A percentile compares a stretch with the other conserved stretches of the same genome.
Conservation (phyloP, 768 basidiomycete species). For the Naganishia kalamii region DNA sequence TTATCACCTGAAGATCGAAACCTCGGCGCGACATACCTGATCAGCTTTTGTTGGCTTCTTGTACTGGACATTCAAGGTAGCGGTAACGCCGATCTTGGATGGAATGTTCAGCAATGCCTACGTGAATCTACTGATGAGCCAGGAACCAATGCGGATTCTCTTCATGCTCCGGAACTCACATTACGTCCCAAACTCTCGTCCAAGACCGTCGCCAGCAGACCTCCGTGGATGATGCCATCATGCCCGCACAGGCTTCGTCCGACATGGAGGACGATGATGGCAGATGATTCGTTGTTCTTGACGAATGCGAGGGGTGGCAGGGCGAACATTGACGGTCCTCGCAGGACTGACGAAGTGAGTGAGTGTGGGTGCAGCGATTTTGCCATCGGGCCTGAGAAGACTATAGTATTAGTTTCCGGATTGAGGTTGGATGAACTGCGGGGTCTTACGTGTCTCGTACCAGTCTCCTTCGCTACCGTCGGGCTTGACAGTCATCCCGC, state of each 20-base stretch:
- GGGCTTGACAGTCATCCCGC: slow-evolving; percentile 45
- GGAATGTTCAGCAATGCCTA: slow-evolving; percentile 82
- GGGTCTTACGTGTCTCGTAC: slow-evolving; percentile 45
- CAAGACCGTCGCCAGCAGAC: slow-evolving; percentile 77
- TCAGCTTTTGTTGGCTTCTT: slow-evolving; percentile 82
- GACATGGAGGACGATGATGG: slow-evolving; percentile 66
- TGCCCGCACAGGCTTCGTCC: slow-evolving; percentile 78
- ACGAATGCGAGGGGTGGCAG: slow-evolving; percentile 69
- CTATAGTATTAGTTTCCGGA: slow-evolving; percentile 50
- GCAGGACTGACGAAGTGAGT: slow-evolving; percentile 74
- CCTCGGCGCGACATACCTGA: slow-evolving; percentile 53
- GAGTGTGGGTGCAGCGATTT: slow-evolving; percentile 52
- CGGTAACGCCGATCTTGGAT: slow-evolving; percentile 86
- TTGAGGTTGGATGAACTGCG: neutral
- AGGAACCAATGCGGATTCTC: no score
- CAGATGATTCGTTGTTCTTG: slow-evolving; percentile 68
- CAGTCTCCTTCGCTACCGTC: slow-evolving; percentile 35
- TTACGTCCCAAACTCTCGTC: slow-evolving; percentile 75
- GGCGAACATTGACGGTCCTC: slow-evolving; percentile 80
- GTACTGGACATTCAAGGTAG: slow-evolving; percentile 72
- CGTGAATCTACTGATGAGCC: neutral
- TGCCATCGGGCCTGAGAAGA: neutral
- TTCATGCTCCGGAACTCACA: slow-evolving; percentile 52
- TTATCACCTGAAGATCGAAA: neutral
- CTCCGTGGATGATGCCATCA: slow-evolving; percentile 92